These are phyloP conservation scores for Chionographis japonica DNA, from an alignment of 106 monocot species.

Conservation along the genomic window DNA sequence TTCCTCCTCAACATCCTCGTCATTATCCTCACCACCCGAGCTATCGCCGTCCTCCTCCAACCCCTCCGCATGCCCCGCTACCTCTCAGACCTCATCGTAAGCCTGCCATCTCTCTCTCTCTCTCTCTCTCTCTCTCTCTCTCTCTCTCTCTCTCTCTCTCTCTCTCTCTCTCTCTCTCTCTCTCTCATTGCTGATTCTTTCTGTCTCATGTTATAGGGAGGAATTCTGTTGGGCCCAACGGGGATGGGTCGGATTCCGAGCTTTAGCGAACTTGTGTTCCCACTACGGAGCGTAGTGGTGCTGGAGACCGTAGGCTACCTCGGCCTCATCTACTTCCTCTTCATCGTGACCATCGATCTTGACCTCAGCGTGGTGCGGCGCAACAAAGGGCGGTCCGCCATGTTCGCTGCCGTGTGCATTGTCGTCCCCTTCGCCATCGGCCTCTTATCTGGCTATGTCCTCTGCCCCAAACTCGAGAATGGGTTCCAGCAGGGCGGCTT, in stretches of 20 bases:
- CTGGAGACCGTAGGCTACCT: constrained; percentile 27
- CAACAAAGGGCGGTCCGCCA: background rate
- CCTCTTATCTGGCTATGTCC: constrained; percentile 7
- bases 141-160: background rate
- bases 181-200: background rate
- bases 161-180: background rate
- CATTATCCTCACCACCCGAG: constrained; percentile 7
- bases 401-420: constrained; percentile 18
- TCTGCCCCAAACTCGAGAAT: constrained; percentile 5
- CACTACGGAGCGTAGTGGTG: constrained; percentile 15
- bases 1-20: too few species aligned
- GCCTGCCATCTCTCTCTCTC: background rate
- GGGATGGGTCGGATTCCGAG: background rate
- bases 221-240: background rate
- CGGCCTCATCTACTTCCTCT: constrained; percentile 42
- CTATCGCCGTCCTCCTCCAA: background rate
- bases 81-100: background rate
- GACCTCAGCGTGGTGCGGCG: constrained; percentile 18
- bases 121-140: background rate
- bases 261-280: constrained; percentile 10
- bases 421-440: constrained; percentile 25
- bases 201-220: background rate
- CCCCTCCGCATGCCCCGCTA: background rate
- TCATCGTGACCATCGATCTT: constrained; percentile 33
- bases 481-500: constrained; percentile 7